Conservation (phyloP, 2,329 filamentous ascomycete genomes). For the Pseudocercospora cruenta region DNA sequence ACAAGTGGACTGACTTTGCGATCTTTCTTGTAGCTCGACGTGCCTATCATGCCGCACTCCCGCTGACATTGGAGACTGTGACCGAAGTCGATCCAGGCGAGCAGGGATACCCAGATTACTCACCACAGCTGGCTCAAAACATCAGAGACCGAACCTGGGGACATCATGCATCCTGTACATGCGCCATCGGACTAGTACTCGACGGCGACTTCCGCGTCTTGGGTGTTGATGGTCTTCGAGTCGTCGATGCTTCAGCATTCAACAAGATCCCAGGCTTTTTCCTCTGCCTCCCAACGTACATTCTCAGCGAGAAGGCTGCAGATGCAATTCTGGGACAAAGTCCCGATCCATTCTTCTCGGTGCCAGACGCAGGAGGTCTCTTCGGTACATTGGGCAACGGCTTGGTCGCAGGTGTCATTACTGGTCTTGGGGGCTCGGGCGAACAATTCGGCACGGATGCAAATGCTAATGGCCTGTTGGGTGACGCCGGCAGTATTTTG, state of each 20-base stretch:
- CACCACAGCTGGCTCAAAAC: slow-evolving; percentile 48
- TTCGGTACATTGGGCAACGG: not conserved
- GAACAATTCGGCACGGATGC: not conserved
- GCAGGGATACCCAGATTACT: not conserved
- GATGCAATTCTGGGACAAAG: slow-evolving; percentile 52
- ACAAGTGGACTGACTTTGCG: not conserved
- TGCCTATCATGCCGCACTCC: slow-evolving; percentile 40
- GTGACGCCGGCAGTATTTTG: not conserved
- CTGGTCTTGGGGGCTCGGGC: not conserved
- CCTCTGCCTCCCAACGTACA: slow-evolving; percentile 56
- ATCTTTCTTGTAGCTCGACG: slow-evolving; percentile 40
- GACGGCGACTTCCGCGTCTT: slow-evolving; percentile 61
- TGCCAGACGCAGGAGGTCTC: not conserved
- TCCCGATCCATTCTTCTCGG: not conserved
- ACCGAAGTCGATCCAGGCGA: slow-evolving; percentile 48
- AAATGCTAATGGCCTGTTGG: not conserved
- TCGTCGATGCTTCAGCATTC: slow-evolving; percentile 65
- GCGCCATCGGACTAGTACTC: slow-evolving; percentile 60
- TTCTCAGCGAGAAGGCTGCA: slow-evolving; percentile 65
- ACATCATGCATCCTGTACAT: slow-evolving; percentile 61
- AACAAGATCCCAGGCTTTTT: slow-evolving; percentile 60
- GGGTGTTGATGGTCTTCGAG: slow-evolving; percentile 58
- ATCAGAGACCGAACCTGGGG: slow-evolving; percentile 58
- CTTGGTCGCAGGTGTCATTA: not conserved
- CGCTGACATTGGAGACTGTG: slow-evolving; percentile 47